A percentile compares a stretch with the other conserved stretches of the same genome.
Evolutionary conservation across 139 green algal genomes (phyloP).

Genomic region (Volvox reticuliferus): DNA sequence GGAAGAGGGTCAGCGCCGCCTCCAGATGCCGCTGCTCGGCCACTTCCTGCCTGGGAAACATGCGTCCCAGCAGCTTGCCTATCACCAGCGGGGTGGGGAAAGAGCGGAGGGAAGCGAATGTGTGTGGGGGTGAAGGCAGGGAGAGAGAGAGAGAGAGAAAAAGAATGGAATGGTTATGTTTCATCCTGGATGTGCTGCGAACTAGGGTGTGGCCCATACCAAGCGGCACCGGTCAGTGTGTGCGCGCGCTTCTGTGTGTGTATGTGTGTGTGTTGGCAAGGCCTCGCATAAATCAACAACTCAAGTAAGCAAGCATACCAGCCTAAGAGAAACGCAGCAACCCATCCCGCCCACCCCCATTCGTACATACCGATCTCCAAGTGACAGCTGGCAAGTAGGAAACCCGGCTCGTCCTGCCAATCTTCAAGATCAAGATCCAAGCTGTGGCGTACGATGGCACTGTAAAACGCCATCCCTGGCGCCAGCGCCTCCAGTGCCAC

Average conservation of each 20-base stretch:
- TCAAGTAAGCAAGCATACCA: no score
- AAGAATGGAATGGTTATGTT: no score
- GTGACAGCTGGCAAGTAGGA: conserved; percentile 49
- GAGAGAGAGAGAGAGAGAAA: no score
- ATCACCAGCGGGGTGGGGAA: background rate
- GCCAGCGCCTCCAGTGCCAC: background rate
- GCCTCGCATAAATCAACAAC: background rate
- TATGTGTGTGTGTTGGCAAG: background rate
- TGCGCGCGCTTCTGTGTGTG: no score
- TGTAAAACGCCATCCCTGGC: background rate
- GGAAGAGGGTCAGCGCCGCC: conserved; percentile 36
- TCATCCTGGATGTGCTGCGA: no score
- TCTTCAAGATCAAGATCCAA: conserved; percentile 52
- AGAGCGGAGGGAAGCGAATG: no score
- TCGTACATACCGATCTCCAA: conserved; percentile 29
- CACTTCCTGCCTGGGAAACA: background rate
- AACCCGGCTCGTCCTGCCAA: conserved; percentile 50
- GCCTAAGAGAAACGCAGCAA: no score
- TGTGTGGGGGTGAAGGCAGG: background rate
- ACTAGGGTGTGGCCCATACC: no score
- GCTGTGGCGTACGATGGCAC: conserved; percentile 33
- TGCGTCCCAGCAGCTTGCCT: conserved; percentile 28
- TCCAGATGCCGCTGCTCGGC: background rate
- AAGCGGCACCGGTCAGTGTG: no score
- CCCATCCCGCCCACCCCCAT: background rate